Conservation (phyloP, 1,284 basidiomycete species). For the Microbotryum silenes-acaulis region DNA sequence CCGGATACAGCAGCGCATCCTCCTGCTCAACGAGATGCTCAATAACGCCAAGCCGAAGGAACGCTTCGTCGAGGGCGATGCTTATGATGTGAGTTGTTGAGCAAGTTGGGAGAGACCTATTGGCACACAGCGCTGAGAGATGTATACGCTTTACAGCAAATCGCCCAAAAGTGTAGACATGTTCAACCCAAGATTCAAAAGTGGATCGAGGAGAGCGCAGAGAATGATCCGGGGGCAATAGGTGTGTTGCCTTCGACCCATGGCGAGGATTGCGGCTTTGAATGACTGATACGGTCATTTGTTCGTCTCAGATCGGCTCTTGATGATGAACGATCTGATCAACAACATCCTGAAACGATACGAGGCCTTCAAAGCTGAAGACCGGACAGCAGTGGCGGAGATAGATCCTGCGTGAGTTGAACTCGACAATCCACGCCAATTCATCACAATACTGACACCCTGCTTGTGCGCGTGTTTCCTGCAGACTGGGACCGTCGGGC, state of each 20-base stretch:
- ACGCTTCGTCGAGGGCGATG: conserved; percentile 61
- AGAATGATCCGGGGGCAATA: conserved; percentile 61
- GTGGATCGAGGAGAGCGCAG: conserved; percentile 89
- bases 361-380: conserved; percentile 83
- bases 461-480: too few relatives aligned
- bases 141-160: conserved; percentile 55
- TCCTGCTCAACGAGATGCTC: conserved; percentile 90
- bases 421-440: neutral
- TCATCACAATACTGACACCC: neutral
- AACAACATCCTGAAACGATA: conserved; percentile 85
- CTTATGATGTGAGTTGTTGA: conserved; percentile 64
- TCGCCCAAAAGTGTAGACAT: conserved; percentile 68
- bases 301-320: conserved; percentile 61
- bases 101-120: neutral
- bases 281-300: neutral
- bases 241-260: conserved; percentile 47
- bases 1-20: conserved; percentile 88
- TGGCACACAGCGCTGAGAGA: neutral
- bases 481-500: neutral
- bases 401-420: conserved; percentile 41
- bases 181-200: conserved; percentile 94
- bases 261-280: neutral
- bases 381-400: conserved; percentile 60
- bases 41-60: conserved; percentile 69
- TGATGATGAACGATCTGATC: conserved; percentile 96